Conservation (phyloP, 164 flowering plant species). For the Nymphaea thermarum region DNA sequence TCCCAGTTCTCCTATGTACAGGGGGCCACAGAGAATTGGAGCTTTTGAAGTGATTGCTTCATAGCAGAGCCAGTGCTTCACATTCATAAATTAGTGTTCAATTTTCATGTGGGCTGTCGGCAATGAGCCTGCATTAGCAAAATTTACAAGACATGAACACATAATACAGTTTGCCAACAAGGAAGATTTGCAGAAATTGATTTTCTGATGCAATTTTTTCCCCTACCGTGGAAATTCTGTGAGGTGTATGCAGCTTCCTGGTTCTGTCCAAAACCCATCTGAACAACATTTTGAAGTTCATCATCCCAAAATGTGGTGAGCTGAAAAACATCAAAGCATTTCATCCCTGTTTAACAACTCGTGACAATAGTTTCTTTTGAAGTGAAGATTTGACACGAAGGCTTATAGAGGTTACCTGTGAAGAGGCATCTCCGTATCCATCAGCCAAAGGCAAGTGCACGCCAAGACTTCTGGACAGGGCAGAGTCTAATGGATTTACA, state of each 20-base stretch:
- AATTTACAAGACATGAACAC: background rate
- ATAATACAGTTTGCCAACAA: background rate
- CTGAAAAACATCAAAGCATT: conserved; percentile 37
- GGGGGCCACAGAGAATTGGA: background rate
- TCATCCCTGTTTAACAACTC: conserved; percentile 45
- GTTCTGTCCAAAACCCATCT: conserved; percentile 70
- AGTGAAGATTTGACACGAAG: background rate
- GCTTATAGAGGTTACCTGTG: conserved; percentile 40
- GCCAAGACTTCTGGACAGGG: conserved; percentile 17
- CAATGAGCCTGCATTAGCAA: conserved; percentile 7
- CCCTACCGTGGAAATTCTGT: conserved; percentile 28
- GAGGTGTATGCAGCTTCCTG: conserved; percentile 5
- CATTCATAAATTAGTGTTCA: conserved; percentile 25
- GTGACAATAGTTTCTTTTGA: background rate
- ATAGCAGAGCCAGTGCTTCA: background rate
- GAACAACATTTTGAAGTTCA: conserved; percentile 78
- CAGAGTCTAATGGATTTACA: conserved; percentile 21
- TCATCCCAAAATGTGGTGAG: conserved; percentile 53
- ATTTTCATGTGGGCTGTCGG: conserved; percentile 53
- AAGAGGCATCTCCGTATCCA: conserved; percentile 28
- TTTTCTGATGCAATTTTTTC: background rate
- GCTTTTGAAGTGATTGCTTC: background rate
- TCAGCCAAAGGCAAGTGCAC: conserved; percentile 37
- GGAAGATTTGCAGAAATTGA: background rate
- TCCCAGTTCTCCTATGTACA: background rate